These are phyloP conservation scores for Picochlorum sp. DNA, from an alignment of 139 green algal genomes.

Conservation along the genomic window DNA sequence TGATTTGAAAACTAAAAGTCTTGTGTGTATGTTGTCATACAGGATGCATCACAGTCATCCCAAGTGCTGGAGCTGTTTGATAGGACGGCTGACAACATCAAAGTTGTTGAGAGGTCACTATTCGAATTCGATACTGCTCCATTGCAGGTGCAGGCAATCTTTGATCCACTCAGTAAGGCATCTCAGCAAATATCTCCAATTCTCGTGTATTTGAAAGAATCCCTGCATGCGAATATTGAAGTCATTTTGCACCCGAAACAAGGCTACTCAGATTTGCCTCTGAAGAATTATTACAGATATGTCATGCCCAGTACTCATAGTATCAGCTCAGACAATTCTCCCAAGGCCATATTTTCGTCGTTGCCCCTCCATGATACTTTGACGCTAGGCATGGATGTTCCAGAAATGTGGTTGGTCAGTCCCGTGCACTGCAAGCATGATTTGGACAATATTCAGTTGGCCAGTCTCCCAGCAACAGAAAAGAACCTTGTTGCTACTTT, in stretches of 20 bases:
- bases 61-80: too few species aligned
- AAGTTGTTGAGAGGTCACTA: too few species aligned
- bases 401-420: conserved; percentile 89
- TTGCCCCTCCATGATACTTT: conserved; percentile 63
- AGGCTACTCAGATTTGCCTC: conserved; percentile 66
- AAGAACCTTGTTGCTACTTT: conserved; percentile 50
- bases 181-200: conserved; percentile 35
- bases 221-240: conserved; percentile 18
- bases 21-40: too few species aligned
- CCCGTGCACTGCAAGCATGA: conserved; percentile 56
- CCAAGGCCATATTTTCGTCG: conserved; percentile 35
- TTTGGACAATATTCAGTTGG: conserved; percentile 88
- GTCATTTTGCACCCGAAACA: conserved; percentile 45
- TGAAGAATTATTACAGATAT: conserved; percentile 88
- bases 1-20: background rate
- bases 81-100: too few species aligned
- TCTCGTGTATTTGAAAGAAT: conserved; percentile 36
- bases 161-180: conserved; percentile 56
- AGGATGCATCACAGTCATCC: too few species aligned
- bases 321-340: background rate
- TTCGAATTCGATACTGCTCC: conserved; percentile 4
- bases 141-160: conserved; percentile 44
- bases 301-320: conserved; percentile 28
- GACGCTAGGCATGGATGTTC: conserved; percentile 87
- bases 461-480: conserved; percentile 38